A percentile compares a stretch with the other conserved stretches of the same genome.
Evolutionary conservation across 805 yeast genomes (phyloP).

Genomic region (Ogataea methanolica): DNA sequence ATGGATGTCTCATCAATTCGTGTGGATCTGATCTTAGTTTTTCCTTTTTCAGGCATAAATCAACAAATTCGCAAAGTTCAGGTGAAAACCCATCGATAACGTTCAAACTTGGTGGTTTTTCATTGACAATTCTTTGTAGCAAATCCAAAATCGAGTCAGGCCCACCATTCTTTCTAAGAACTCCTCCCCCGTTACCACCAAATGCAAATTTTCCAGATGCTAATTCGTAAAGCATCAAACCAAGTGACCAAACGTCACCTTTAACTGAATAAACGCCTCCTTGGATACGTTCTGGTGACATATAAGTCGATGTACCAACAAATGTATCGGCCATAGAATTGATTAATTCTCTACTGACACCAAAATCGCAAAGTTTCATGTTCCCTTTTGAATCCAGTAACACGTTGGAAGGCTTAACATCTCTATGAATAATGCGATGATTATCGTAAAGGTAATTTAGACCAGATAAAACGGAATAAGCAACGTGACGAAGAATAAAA

Average conservation of each 20-base stretch:
- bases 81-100: slow-evolving; percentile 41
- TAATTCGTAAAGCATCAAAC: slow-evolving; percentile 82
- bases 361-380: slow-evolving; percentile 92
- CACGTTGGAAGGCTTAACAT: slow-evolving; percentile 93
- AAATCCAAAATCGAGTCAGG: slow-evolving; percentile 90
- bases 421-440: slow-evolving; percentile 90
- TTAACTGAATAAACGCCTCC: slow-evolving; percentile 92
- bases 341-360: slow-evolving; percentile 87
- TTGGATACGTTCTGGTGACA: slow-evolving; percentile 97
- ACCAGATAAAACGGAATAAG: slow-evolving; percentile 75
- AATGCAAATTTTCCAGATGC: slow-evolving; percentile 84
- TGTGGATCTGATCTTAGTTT: slow-evolving; percentile 71
- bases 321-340: slow-evolving; percentile 96
- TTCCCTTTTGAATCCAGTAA: slow-evolving; percentile 81
- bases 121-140: slow-evolving; percentile 89
- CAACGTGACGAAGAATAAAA: slow-evolving; percentile 64
- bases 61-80: slow-evolving; percentile 62
- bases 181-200: slow-evolving; percentile 41
- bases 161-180: slow-evolving; percentile 22
- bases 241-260: slow-evolving; percentile 97
- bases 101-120: slow-evolving; percentile 72
- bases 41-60: slow-evolving; percentile 68
- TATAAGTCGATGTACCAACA: slow-evolving; percentile 96
- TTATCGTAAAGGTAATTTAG: slow-evolving; percentile 73
- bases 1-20: slow-evolving; percentile 48